Percentiles rank a stretch among this genome's conserved stretches.
These are phyloP conservation scores for Abrus pulchellus DNA, from an alignment of 306 rosid genomes.

Conservation along the genomic window DNA sequence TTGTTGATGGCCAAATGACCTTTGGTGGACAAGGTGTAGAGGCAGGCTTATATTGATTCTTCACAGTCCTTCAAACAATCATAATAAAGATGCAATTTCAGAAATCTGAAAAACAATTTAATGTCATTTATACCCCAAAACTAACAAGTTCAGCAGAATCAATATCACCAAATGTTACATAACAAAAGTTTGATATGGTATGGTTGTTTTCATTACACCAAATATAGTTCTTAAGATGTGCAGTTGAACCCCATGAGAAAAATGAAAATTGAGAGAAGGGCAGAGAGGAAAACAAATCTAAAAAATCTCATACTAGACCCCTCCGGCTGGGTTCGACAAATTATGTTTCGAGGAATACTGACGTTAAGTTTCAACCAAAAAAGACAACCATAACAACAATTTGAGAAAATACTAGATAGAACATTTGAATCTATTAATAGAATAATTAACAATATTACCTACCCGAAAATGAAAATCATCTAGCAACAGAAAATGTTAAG, in stretches of 20 bases:
- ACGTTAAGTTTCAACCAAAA: slow-evolving; percentile 1
- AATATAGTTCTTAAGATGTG: neutral
- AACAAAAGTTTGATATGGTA: slow-evolving; percentile 11
- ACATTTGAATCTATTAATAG: slow-evolving; percentile 43
- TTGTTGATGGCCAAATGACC: slow-evolving; percentile 23
- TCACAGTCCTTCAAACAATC: slow-evolving; percentile 47
- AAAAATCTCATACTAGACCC: slow-evolving; percentile 16
- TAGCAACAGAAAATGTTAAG: slow-evolving; percentile 44
- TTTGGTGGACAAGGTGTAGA: slow-evolving; percentile 33
- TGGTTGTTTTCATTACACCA: neutral
- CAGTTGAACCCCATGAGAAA: slow-evolving; percentile 17
- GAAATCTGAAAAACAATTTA: slow-evolving; percentile 44
- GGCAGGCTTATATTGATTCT: slow-evolving; percentile 41
- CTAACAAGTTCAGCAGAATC: slow-evolving; percentile 9
- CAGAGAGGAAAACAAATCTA: slow-evolving; percentile 18
- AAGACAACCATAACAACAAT: slow-evolving; percentile 29
- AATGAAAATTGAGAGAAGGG: neutral
- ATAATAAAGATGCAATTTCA: slow-evolving; percentile 41
- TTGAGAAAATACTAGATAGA: slow-evolving; percentile 40
- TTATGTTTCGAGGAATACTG: slow-evolving; percentile 17
- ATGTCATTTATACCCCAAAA: slow-evolving; percentile 16
- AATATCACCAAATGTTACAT: slow-evolving; percentile 23
- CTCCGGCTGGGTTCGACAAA: slow-evolving; percentile 34
- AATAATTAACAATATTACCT: slow-evolving; percentile 20
- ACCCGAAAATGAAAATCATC: slow-evolving; percentile 23